Percentiles rank a stretch among this genome's conserved stretches.
These are phyloP conservation scores for Pilasporangium apinafurcum DNA, from an alignment of 352 stramenopile species.

Conservation along the genomic window DNA sequence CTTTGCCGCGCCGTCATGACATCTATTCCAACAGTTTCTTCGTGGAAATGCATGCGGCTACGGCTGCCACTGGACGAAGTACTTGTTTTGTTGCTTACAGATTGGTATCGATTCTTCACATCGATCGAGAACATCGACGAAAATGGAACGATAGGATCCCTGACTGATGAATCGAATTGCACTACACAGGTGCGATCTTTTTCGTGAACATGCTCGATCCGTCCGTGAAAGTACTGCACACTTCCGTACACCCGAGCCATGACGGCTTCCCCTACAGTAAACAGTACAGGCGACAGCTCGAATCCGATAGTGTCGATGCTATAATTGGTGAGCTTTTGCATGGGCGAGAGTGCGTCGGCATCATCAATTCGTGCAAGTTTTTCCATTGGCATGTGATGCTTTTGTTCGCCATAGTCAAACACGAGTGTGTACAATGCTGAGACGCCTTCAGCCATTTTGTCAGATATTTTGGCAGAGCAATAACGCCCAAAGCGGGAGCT, in stretches of 20 bases:
- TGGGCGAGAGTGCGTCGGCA: slow-evolving; percentile 38
- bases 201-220: slow-evolving; percentile 46
- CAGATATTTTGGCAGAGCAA: slow-evolving; percentile 45
- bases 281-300: slow-evolving; percentile 46
- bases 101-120: slow-evolving; percentile 30
- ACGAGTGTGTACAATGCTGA: slow-evolving; percentile 40
- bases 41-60: slow-evolving; percentile 5
- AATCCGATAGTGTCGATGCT: slow-evolving; percentile 75
- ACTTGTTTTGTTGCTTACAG: slow-evolving; percentile 19
- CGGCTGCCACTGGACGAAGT: slow-evolving; percentile 31
- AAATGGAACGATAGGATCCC: slow-evolving; percentile 53
- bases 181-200: slow-evolving; percentile 56
- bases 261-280: slow-evolving; percentile 48
- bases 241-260: slow-evolving; percentile 53
- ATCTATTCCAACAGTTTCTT: slow-evolving; percentile 11
- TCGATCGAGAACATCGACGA: slow-evolving; percentile 68
- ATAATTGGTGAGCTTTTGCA: slow-evolving; percentile 68
- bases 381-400: slow-evolving; percentile 34
- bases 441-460: slow-evolving; percentile 15
- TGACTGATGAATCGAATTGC: slow-evolving; percentile 65
- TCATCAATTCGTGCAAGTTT: slow-evolving; percentile 53
- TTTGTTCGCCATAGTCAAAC: slow-evolving; percentile 70
- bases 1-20: slow-evolving; percentile 1
- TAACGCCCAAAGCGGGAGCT: slow-evolving; percentile 67
- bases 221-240: slow-evolving; percentile 49